Base-by-base conservation (phyloP, 306 rosid genomes). In the Begonia fuchsioides region DNA sequence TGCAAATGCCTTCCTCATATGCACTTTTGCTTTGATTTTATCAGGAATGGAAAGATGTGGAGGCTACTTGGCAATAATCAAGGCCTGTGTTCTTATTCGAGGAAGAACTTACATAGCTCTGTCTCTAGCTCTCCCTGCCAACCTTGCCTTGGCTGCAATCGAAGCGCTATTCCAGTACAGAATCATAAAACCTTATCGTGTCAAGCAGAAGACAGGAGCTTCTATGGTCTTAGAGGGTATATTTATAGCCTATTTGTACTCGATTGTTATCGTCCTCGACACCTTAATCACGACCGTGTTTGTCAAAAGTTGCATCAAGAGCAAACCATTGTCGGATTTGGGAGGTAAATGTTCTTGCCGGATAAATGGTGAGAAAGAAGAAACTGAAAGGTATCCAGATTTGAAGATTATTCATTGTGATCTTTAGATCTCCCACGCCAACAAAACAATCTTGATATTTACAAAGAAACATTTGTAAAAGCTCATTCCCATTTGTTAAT, bases 101-200 rank as follows among this genome's bases (percentile, higher is more conserved):
- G 95, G 93, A 68, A 81, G 74, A 59, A 65, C 76, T 44, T 64
- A 87, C 13, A 81, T 71, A 39, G 95, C 95, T 26, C 55, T 90
- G 72, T 76, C 71, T 52, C 55, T 90, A 49, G 80, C 95, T 56
- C 72, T 90, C 49, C 95, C 93, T 48, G 62, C 65, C 26, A 81
- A 75, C 54, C 45, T 84, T 47, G 80, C 75, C 18, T 47, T 84
- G 67, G 94, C 95, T 12, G 83, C 79, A 12, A 50, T 75, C 15
- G 97, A 85, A 57, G 93, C 95, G 48, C 54, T 90, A 78, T 90
- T 90, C 46, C 97, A 90, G 14, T 79, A 62, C 74, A 56, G 95
- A 41, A 51, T 84, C 44, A 78, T 90, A 0, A 68, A 66, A 67
- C 67, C 66, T 17, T 78, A 55, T 43, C 73, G 47, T 47, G 4